Base-by-base conservation (phyloP, 2,329 filamentous ascomycete genomes). In the Orbilia brochopaga region DNA sequence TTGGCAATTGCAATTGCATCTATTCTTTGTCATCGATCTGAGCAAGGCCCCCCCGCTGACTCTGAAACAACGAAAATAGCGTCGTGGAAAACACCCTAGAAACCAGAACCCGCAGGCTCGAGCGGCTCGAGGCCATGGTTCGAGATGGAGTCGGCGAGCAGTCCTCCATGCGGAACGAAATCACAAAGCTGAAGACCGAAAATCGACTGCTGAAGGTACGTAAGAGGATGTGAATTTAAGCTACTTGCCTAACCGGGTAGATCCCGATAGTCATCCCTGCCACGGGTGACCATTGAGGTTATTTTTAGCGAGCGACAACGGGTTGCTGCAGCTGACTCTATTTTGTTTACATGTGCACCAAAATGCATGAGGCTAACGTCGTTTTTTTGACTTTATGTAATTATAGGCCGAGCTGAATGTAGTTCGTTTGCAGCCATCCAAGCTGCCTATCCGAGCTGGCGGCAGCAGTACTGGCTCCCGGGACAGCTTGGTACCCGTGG, bases 91-190 rank as follows among this genome's bases (percentile, higher is more conserved):
- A 87, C 75, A 90, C 87, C 40, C 86, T 97, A 27, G 90, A 94
- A 60, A 81, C 87, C 24, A 88, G 92, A 15, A 85, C 88, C 69
- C 94, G 95, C 81, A 91, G 91, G 75, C 85, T 99, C 30, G 93
- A 97, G 74, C 86, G 90, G 1, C 83, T 99, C 0, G 94, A 99
- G 80, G 86, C 88, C 15, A 85, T 91, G 46, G 87, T 94, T 44
- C 85, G 89, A 70, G 89, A 88, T 75, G 85, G 83, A 15, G 80
- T 87, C 15, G 83, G 85, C 80, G 0, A 85, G 83, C 13, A 81
- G 80, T 8, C 80, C 80, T 37, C 79, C 32, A 77, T 82, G 62
- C 81, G 83, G 73, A 78, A 78, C 23, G 82, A 84, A 17, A 80
- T 86, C 73, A 78, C 81, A 23, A 82, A 84, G 5, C 78, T 90